Evolutionary conservation across 163 green algal species (phyloP).

Genomic region (Scenedesmus sp.): DNA sequence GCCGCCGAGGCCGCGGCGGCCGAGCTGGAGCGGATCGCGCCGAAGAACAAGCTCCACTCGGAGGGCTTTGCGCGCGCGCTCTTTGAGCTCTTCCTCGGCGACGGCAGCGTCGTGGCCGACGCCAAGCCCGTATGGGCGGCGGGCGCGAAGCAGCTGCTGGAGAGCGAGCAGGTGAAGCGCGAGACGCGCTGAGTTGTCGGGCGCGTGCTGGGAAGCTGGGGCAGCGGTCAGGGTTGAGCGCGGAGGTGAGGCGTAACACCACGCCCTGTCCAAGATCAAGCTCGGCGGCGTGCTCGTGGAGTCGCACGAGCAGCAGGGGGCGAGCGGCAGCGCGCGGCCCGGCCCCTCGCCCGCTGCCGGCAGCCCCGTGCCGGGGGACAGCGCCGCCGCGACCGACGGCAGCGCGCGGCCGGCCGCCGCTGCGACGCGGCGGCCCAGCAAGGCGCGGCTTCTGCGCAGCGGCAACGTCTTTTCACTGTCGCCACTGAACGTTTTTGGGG

Average conservation of each 20-base stretch:
- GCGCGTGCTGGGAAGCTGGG: neutral
- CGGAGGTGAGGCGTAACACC: no score
- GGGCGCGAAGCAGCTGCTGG: constrained; percentile 58
- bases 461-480: constrained; percentile 25
- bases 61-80: constrained; percentile 48
- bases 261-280: no score
- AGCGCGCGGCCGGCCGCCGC: no score
- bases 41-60: constrained; percentile 16
- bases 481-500: constrained; percentile 38
- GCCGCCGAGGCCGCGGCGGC: constrained; percentile 8
- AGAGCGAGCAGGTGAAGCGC: constrained; percentile 61
- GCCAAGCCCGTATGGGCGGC: constrained; percentile 49
- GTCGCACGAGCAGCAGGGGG: no score
- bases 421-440: neutral
- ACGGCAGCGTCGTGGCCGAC: constrained; percentile 44
- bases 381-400: no score
- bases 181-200: constrained; percentile 9
- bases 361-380: no score
- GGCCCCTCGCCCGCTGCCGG: no score
- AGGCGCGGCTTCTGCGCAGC: constrained; percentile 17
- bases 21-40: constrained; percentile 27
- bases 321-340: no score
- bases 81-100: constrained; percentile 64
- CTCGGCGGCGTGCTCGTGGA: no score
- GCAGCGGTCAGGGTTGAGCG: neutral